phyloP scores from a whole-genome alignment of 129 eudicot species.

The Logfia minima region DNA sequence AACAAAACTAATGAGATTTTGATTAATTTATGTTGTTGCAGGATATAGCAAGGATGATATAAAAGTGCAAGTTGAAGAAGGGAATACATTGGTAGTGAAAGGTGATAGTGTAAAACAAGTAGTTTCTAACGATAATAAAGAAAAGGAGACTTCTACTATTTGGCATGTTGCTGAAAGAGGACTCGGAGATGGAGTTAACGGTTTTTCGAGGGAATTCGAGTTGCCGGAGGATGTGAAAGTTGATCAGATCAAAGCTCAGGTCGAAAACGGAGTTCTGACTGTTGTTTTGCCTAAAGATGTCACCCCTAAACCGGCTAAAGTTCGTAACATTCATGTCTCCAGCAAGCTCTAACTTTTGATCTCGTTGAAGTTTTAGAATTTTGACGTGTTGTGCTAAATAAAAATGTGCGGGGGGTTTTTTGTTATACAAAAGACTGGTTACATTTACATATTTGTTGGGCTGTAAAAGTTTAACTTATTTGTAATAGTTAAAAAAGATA shows the following conservation, averaged over 20 bases:
- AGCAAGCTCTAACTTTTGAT: constrained; percentile 57
- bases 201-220: constrained; percentile 64
- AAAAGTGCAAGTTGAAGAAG: constrained; percentile 86
- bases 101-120: constrained; percentile 56
- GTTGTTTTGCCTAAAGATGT: constrained; percentile 71
- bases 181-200: constrained; percentile 22
- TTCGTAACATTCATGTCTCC: constrained; percentile 60
- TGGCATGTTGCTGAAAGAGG: constrained; percentile 92
- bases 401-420: too few relatives aligned
- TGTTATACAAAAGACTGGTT: too few relatives aligned
- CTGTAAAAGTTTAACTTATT: too few relatives aligned
- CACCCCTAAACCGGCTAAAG: constrained; percentile 58
- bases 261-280: constrained; percentile 80
- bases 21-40: background rate
- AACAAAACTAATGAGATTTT: background rate
- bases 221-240: constrained; percentile 78
- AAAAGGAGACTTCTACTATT: constrained; percentile 43
- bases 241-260: constrained; percentile 85
- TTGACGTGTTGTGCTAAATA: background rate
- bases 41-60: constrained; percentile 81
- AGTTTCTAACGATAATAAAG: constrained; percentile 29
- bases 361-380: too few relatives aligned
- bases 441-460: too few relatives aligned
- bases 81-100: constrained; percentile 60
- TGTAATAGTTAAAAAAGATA: too few relatives aligned